phyloP scores from a whole-genome alignment of 2,329 filamentous ascomycete genomes.

The Trichocomaceae sp. region DNA sequence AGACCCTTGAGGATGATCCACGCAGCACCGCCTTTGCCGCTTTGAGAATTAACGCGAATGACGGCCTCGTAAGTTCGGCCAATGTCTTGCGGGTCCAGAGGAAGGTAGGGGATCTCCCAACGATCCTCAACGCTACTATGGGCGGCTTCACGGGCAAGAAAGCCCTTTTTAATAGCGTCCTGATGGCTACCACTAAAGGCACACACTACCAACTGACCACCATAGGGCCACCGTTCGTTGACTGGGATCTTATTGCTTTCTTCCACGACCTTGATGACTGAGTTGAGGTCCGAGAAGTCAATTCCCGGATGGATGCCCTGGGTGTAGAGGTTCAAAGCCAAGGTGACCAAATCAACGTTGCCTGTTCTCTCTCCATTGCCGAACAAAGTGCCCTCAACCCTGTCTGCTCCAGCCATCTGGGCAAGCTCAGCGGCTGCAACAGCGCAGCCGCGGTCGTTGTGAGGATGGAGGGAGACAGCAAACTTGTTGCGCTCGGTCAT shows the following conservation, averaged over 20 bases:
- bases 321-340: slow-evolving; percentile 90
- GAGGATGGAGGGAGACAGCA: slow-evolving; percentile 82
- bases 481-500: slow-evolving; percentile 81
- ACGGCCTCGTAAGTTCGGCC: slow-evolving; percentile 96
- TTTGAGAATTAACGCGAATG: slow-evolving; percentile 95
- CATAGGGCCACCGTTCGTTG: slow-evolving; percentile 83
- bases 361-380: slow-evolving; percentile 94
- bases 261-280: slow-evolving; percentile 83
- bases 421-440: slow-evolving; percentile 85
- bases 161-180: slow-evolving; percentile 90
- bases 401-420: slow-evolving; percentile 92
- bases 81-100: slow-evolving; percentile 86
- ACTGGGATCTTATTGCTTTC: slow-evolving; percentile 91
- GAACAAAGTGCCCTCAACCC: slow-evolving; percentile 90
- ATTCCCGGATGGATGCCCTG: slow-evolving; percentile 79
- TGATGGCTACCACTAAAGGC: slow-evolving; percentile 91
- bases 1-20: slow-evolving; percentile 90
- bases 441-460: slow-evolving; percentile 89
- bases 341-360: slow-evolving; percentile 89
- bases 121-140: slow-evolving; percentile 55
- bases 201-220: slow-evolving; percentile 82
- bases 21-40: slow-evolving; percentile 86
- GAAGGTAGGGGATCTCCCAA: slow-evolving; percentile 88
- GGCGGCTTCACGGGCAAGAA: slow-evolving; percentile 58
- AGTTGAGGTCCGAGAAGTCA: slow-evolving; percentile 84